phyloP scores from a whole-genome alignment of 768 basidiomycete genomes.

The Rhodotorula toruloides region DNA sequence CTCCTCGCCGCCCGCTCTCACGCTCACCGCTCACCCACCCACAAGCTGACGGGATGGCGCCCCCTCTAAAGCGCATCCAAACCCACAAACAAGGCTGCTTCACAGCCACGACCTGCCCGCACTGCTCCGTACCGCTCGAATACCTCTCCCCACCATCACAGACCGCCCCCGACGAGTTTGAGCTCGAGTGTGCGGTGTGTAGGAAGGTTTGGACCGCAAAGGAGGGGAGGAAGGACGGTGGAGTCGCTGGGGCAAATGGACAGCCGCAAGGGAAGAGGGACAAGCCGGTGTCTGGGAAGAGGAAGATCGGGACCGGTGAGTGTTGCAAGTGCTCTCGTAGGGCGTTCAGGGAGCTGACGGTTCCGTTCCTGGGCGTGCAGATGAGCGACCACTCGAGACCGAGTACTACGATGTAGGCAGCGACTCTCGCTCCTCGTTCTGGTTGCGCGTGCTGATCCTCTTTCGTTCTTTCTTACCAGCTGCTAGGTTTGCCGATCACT shows the following conservation, averaged over 20 bases:
- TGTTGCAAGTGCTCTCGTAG: constrained; percentile 5
- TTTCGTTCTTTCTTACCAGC: not conserved
- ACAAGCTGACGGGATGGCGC: not conserved
- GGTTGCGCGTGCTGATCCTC: no score
- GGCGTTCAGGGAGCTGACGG: not conserved
- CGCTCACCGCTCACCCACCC: not conserved
- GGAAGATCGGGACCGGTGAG: constrained; percentile 23
- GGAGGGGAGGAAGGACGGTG: constrained; percentile 55
- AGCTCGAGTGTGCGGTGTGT: constrained; percentile 66
- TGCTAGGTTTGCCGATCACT: constrained; percentile 64
- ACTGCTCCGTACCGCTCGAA: constrained; percentile 40
- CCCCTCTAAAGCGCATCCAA: not conserved
- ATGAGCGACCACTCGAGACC: constrained; percentile 79
- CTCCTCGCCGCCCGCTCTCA: no score
- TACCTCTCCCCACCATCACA: constrained; percentile 50
- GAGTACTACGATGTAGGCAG: constrained; percentile 74
- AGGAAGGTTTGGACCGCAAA: constrained; percentile 50
- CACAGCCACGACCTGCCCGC: constrained; percentile 17
- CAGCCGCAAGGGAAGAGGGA: not conserved
- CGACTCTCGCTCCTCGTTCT: no score
- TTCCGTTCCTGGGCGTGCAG: constrained; percentile 50
- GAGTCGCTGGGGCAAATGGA: not conserved
- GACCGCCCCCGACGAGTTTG: constrained; percentile 57
- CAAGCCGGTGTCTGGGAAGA: constrained; percentile 14
- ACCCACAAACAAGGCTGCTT: constrained; percentile 10